Conservation (phyloP, 2,329 filamentous ascomycete species). For the Cordyceps cateniannulata region DNA sequence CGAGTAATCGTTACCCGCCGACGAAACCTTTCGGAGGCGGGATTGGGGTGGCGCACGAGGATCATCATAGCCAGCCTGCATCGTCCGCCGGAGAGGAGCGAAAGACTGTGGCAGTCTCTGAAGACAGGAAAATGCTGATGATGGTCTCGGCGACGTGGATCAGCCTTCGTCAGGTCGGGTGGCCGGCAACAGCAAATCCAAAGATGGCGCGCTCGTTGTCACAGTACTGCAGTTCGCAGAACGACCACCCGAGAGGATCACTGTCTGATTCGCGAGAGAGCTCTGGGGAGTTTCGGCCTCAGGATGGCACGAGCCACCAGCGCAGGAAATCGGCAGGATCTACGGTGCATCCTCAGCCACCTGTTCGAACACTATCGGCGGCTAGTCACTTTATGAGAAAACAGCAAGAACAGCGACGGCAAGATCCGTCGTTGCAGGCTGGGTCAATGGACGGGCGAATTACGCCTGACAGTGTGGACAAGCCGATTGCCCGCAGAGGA, state of each 20-base stretch:
- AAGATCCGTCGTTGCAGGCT: background rate
- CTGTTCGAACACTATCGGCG: constrained; percentile 20
- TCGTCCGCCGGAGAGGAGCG: constrained; percentile 21
- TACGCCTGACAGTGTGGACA: constrained; percentile 9
- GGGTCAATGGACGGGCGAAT: constrained; percentile 1
- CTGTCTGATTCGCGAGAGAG: constrained; percentile 8
- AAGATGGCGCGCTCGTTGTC: constrained; percentile 21
- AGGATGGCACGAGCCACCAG: background rate
- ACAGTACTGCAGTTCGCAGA: constrained; percentile 20
- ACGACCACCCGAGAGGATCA: constrained; percentile 5
- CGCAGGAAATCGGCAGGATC: constrained; percentile 6
- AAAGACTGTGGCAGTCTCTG: constrained; percentile 23
- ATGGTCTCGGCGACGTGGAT: constrained; percentile 33
- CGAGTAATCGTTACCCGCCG: constrained; percentile 42
- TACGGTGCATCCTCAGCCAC: constrained; percentile 6
- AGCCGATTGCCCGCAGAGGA: background rate
- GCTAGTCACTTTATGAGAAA: constrained; percentile 22
- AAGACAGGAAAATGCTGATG: constrained; percentile 31
- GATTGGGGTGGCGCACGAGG: constrained; percentile 6
- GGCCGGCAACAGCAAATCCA: constrained; percentile 26
- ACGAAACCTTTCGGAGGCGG: constrained; percentile 29
- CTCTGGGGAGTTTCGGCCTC: constrained; percentile 4
- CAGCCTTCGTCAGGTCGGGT: constrained; percentile 29
- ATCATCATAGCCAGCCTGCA: constrained; percentile 3
- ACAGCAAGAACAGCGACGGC: constrained; percentile 13